phyloP scores from a whole-genome alignment of 2,329 filamentous ascomycete species.

The Dothideomycetes sp. region DNA sequence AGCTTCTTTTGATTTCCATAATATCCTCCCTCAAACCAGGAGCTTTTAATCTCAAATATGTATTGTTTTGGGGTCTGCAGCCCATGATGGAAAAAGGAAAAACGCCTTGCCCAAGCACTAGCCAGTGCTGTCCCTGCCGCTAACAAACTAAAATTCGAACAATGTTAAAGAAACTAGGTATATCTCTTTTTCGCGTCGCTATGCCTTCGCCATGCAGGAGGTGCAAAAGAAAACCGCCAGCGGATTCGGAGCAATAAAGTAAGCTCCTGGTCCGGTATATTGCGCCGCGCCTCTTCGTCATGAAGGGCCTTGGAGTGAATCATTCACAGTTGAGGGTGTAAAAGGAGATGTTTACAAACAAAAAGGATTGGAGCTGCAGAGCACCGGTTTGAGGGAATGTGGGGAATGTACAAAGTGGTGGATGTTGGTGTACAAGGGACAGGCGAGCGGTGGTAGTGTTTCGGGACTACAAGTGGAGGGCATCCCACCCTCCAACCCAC shows the following conservation, averaged over 20 bases:
- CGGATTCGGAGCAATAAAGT: not conserved
- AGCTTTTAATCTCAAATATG: conserved; percentile 2
- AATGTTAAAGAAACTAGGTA: not conserved
- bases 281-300: not conserved
- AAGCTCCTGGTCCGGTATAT: conserved; percentile 1
- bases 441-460: conserved; percentile 4
- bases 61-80: conserved; percentile 8
- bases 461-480: conserved; percentile 48
- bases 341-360: conserved; percentile 1
- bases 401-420: conserved; percentile 2
- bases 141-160: not conserved
- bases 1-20: conserved; percentile 4
- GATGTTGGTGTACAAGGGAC: not conserved
- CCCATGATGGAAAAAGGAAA: conserved; percentile 5
- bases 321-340: conserved; percentile 6
- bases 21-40: not conserved
- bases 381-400: not conserved
- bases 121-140: not conserved
- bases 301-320: conserved; percentile 1
- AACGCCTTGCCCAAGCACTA: not conserved
- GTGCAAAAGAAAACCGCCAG: conserved; percentile 3
- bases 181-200: not conserved
- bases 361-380: conserved; percentile 3
- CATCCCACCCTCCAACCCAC: conserved; percentile 90
- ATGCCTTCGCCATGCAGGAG: not conserved